Percentiles rank a stretch among this genome's conserved stretches.
phyloP scores from a whole-genome alignment of 2,329 filamentous ascomycete species.

The Myotisia sp. region DNA sequence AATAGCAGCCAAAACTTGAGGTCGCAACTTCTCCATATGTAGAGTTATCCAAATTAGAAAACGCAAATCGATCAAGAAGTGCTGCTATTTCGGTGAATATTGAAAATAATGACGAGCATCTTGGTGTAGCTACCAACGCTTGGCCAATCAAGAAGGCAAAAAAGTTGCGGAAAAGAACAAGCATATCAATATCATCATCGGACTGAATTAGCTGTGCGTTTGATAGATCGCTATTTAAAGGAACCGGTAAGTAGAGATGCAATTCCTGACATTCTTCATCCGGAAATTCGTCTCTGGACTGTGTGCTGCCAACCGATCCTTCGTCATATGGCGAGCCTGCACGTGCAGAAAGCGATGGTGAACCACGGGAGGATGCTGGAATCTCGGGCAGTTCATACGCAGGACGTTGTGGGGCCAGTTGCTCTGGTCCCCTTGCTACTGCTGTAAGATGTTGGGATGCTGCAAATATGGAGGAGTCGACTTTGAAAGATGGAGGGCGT shows the following conservation, averaged over 20 bases:
- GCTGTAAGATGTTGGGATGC: slow-evolving; percentile 43
- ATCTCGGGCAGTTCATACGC: slow-evolving; percentile 12
- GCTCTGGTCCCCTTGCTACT: slow-evolving; percentile 40
- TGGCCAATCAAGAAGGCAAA: slow-evolving; percentile 51
- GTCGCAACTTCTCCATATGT: slow-evolving; percentile 49
- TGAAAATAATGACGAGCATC: slow-evolving; percentile 41
- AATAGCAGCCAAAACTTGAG: slow-evolving; percentile 42
- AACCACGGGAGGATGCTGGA: slow-evolving; percentile 18
- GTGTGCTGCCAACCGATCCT: slow-evolving; percentile 33
- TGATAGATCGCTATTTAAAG: slow-evolving; percentile 38
- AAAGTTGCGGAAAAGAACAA: slow-evolving; percentile 48
- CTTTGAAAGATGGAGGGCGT: slow-evolving; percentile 45
- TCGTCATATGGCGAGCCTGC: slow-evolving; percentile 24
- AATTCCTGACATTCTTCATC: slow-evolving; percentile 36
- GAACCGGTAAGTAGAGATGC: slow-evolving; percentile 46
- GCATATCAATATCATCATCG: slow-evolving; percentile 40
- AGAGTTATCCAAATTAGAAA: slow-evolving; percentile 48
- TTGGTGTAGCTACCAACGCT: slow-evolving; percentile 45
- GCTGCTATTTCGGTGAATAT: slow-evolving; percentile 49
- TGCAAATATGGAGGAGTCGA: slow-evolving; percentile 45
- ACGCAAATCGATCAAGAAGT: slow-evolving; percentile 43
- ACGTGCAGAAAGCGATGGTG: slow-evolving; percentile 17
- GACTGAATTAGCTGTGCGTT: slow-evolving; percentile 21
- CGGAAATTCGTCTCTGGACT: slow-evolving; percentile 33
- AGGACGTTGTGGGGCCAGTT: slow-evolving; percentile 29